Conservation (phyloP, 441 rosid species). For the Pelargonium cotyledonis region DNA sequence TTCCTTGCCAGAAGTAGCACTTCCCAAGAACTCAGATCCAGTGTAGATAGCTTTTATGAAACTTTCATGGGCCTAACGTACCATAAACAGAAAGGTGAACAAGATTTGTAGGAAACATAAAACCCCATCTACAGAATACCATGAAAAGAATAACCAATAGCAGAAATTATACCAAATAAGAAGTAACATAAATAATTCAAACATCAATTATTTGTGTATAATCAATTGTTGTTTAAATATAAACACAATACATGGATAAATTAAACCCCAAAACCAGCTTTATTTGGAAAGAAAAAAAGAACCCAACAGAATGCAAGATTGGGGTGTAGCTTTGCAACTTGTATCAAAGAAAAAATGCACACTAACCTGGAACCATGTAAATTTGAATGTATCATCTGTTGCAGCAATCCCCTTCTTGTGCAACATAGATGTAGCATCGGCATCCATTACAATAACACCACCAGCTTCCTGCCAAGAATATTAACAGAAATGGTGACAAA, state of each 20-base stretch:
- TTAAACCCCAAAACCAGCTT: not conserved
- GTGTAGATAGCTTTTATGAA: constrained; percentile 72
- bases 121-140: no score
- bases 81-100: no score
- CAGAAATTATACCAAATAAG: no score
- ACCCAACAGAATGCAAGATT: not conserved
- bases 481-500: constrained; percentile 12
- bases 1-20: constrained; percentile 40
- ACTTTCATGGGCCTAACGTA: constrained; percentile 60
- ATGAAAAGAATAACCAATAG: no score
- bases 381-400: constrained; percentile 79
- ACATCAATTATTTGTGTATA: no score
- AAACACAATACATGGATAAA: not conserved
- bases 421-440: constrained; percentile 80
- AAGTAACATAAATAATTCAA: no score
- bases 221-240: no score
- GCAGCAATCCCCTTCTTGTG: constrained; percentile 59
- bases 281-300: not conserved
- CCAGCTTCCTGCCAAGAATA: constrained; percentile 67
- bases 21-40: constrained; percentile 66
- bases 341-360: not conserved
- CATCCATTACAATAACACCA: constrained; percentile 83
- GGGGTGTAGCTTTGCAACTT: not conserved
- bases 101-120: no score
- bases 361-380: constrained; percentile 69